Conservation (phyloP, 495 filamentous ascomycete species). For the Aspergillus carlsbadensis region DNA sequence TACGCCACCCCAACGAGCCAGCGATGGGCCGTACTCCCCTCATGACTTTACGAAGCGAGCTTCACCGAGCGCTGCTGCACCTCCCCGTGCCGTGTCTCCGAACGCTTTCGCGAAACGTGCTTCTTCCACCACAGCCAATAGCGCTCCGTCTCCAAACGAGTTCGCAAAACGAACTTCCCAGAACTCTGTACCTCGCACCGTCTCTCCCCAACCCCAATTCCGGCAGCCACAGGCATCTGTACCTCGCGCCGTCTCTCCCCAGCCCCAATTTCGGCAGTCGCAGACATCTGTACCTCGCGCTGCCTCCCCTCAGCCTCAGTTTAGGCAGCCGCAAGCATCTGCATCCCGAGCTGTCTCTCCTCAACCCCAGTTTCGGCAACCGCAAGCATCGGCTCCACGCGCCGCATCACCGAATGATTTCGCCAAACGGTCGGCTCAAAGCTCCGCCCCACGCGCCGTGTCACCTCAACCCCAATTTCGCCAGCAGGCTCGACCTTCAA, state of each 20-base stretch:
- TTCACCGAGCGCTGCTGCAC: constrained; percentile 10
- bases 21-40: constrained; percentile 55
- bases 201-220: constrained; percentile 2
- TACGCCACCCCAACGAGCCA: constrained; percentile 48
- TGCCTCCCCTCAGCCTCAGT: neutral
- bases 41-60: constrained; percentile 49
- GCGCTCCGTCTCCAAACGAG: constrained; percentile 5
- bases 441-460: constrained; percentile 46
- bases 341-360: neutral
- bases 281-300: neutral
- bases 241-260: neutral
- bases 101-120: constrained; percentile 1
- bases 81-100: constrained; percentile 6
- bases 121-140: neutral
- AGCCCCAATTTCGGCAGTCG: constrained; percentile 21
- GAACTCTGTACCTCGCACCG: neutral
- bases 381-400: constrained; percentile 4
- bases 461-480: constrained; percentile 58
- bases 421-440: constrained; percentile 8
- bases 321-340: neutral
- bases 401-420: constrained; percentile 7
- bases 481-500: constrained; percentile 61
- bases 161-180: constrained; percentile 5
- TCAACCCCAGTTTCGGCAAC: constrained; percentile 30
- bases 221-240: neutral